Percentiles rank a stretch among this genome's conserved stretches.
These are phyloP conservation scores for Paraphoma chrysanthemicola DNA, from an alignment of 2,329 filamentous ascomycete species.

Conservation along the genomic window DNA sequence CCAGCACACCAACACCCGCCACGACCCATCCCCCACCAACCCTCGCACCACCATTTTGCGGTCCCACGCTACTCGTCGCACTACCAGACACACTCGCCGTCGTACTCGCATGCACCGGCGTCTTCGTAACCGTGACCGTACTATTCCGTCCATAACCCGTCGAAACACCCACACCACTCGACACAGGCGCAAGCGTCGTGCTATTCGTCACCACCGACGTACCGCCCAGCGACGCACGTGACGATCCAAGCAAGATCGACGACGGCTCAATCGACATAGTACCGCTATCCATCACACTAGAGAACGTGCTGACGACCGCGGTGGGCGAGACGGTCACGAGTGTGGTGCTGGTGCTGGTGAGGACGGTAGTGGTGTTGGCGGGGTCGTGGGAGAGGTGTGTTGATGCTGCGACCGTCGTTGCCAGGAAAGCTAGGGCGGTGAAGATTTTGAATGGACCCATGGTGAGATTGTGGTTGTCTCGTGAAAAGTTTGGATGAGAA, in stretches of 20 bases:
- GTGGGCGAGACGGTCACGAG: not conserved
- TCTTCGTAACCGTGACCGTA: not conserved
- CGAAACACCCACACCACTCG: no score
- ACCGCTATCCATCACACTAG: not conserved
- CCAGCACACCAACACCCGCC: not conserved
- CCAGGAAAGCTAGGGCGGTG: not conserved
- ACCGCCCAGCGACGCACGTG: not conserved
- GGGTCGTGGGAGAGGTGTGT: not conserved
- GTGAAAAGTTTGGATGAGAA: not conserved
- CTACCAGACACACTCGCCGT: not conserved
- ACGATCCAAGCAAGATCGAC: not conserved
- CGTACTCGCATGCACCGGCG: not conserved
- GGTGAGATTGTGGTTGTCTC: not conserved
- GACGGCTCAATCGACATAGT: not conserved
- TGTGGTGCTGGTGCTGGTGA: not conserved
- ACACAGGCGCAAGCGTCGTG: no score
- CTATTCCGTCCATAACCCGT: not conserved
- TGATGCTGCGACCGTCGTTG: not conserved
- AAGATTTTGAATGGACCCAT: constrained; percentile 1
- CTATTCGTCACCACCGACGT: not conserved
- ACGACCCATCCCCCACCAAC: not conserved
- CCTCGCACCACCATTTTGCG: not conserved
- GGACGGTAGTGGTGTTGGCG: not conserved
- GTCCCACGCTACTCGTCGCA: not conserved
- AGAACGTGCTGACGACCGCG: not conserved